Percentiles rank a stretch among this genome's conserved stretches.
Evolutionary conservation across 2,329 filamentous ascomycete species (phyloP).

Genomic region (Neonectria ditissima): DNA sequence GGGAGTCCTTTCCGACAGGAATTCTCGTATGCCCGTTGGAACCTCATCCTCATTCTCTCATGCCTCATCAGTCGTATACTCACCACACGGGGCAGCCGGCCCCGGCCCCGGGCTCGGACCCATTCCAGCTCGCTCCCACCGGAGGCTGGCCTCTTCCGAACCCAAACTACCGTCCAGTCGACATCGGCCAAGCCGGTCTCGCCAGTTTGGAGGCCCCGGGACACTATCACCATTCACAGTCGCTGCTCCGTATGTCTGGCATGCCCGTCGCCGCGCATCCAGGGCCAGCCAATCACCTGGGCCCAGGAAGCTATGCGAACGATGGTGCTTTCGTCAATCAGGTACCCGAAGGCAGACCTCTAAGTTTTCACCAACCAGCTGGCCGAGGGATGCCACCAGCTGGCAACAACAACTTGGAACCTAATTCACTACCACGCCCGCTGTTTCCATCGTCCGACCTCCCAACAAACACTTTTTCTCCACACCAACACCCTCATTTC

Average conservation of each 20-base stretch:
- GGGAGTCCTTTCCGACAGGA: slow-evolving; percentile 41
- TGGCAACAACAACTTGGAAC: slow-evolving; percentile 35
- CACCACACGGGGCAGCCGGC: slow-evolving; percentile 34
- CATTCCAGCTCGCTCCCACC: slow-evolving; percentile 35
- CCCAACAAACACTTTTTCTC: slow-evolving; percentile 33
- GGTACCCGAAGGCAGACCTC: slow-evolving; percentile 32
- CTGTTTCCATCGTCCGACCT: slow-evolving; percentile 35
- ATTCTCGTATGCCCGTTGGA: no score
- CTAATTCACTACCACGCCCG: slow-evolving; percentile 38
- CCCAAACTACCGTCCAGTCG: slow-evolving; percentile 30
- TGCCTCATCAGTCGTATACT: slow-evolving; percentile 38
- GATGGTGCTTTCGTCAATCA: slow-evolving; percentile 41
- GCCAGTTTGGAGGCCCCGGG: slow-evolving; percentile 30
- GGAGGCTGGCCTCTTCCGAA: slow-evolving; percentile 41
- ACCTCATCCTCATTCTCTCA: slow-evolving; percentile 28
- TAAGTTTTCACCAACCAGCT: slow-evolving; percentile 35
- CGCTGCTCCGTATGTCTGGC: slow-evolving; percentile 13
- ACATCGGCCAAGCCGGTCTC: slow-evolving; percentile 28
- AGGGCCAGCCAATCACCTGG: slow-evolving; percentile 4
- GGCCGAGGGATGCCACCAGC: slow-evolving; percentile 31
- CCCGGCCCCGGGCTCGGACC: slow-evolving; percentile 33
- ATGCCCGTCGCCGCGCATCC: background rate
- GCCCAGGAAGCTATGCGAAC: slow-evolving; percentile 20
- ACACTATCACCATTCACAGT: slow-evolving; percentile 25
- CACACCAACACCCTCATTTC: slow-evolving; percentile 35